phyloP scores from a whole-genome alignment of 2,329 filamentous ascomycete genomes.

The Pseudohalonectria lignicola region DNA sequence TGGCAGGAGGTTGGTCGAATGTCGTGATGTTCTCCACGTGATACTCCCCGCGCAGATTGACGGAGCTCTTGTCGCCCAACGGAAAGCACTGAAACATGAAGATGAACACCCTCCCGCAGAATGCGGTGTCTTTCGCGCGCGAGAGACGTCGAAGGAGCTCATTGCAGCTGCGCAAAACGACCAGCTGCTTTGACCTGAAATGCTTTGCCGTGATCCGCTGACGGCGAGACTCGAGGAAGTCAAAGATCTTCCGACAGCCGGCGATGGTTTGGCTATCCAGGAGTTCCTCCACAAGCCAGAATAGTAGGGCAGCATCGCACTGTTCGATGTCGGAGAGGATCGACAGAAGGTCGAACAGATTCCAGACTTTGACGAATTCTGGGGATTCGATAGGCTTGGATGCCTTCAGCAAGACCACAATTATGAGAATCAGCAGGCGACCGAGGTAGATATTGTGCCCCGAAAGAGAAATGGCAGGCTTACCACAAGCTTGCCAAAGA shows the following conservation, averaged over 20 bases:
- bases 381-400: slow-evolving; percentile 66
- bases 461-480: background rate
- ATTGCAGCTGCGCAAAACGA: slow-evolving; percentile 90
- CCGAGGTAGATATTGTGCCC: background rate
- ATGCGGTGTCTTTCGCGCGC: slow-evolving; percentile 92
- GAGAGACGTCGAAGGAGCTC: slow-evolving; percentile 87
- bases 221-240: slow-evolving; percentile 86
- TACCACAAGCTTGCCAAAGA: slow-evolving; percentile 73
- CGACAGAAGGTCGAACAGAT: slow-evolving; percentile 83
- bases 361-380: slow-evolving; percentile 78
- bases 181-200: slow-evolving; percentile 73
- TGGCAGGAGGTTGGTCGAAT: slow-evolving; percentile 51
- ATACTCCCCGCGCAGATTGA: slow-evolving; percentile 92
- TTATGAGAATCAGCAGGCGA: slow-evolving; percentile 3
- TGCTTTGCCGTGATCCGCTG: slow-evolving; percentile 75
- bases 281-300: slow-evolving; percentile 88
- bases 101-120: slow-evolving; percentile 95
- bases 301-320: slow-evolving; percentile 69
- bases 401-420: too few species aligned
- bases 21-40: slow-evolving; percentile 90
- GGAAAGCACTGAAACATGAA: slow-evolving; percentile 98
- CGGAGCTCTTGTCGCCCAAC: slow-evolving; percentile 90
- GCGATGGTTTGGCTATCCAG: slow-evolving; percentile 92
- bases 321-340: slow-evolving; percentile 74
- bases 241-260: slow-evolving; percentile 83